These are phyloP conservation scores for Phycomyces blakesleeanus DNA, from an alignment of 192 early-diverging fungal species.

Conservation along the genomic window DNA sequence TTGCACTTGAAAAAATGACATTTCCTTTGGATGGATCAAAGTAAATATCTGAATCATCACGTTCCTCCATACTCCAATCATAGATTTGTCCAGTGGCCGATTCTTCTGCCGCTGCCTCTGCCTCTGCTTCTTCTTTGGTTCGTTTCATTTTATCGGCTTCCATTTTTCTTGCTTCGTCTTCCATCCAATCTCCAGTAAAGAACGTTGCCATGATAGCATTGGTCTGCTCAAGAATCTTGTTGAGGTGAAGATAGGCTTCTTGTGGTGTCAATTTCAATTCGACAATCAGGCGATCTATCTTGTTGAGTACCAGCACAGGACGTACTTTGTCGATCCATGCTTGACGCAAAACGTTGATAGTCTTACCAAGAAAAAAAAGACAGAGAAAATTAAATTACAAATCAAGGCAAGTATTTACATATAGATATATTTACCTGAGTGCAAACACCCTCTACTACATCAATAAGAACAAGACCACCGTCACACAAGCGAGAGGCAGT, in stretches of 20 bases:
- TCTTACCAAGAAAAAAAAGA: constrained; percentile 45
- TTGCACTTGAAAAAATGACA: constrained; percentile 93
- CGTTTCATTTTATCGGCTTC: constrained; percentile 31
- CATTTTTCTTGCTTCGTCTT: constrained; percentile 66
- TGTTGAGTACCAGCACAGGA: constrained; percentile 95
- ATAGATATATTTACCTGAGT: constrained; percentile 70
- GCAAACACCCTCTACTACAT: constrained; percentile 98
- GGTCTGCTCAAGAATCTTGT: constrained; percentile 93
- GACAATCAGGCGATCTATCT: constrained; percentile 93
- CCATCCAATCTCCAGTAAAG: constrained; percentile 84
- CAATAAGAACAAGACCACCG: constrained; percentile 91
- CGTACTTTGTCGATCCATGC: constrained; percentile 90
- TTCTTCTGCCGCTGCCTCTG: constrained; percentile 45
- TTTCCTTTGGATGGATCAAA: constrained; percentile 95
- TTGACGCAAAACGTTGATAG: constrained; percentile 91
- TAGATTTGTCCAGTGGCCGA: constrained; percentile 43
- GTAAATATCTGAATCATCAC: constrained; percentile 92
- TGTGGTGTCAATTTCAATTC: constrained; percentile 88
- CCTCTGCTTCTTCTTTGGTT: constrained; percentile 32
- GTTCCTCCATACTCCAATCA: constrained; percentile 84
- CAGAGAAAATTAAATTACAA: too few relatives aligned
- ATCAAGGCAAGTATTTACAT: background rate
- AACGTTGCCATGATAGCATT: constrained; percentile 96
- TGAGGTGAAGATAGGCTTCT: constrained; percentile 91
- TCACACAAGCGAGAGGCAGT: constrained; percentile 97